Evolutionary conservation across 2,329 filamentous ascomycete genomes (phyloP).

Genomic region (Fusarium sublunatum): DNA sequence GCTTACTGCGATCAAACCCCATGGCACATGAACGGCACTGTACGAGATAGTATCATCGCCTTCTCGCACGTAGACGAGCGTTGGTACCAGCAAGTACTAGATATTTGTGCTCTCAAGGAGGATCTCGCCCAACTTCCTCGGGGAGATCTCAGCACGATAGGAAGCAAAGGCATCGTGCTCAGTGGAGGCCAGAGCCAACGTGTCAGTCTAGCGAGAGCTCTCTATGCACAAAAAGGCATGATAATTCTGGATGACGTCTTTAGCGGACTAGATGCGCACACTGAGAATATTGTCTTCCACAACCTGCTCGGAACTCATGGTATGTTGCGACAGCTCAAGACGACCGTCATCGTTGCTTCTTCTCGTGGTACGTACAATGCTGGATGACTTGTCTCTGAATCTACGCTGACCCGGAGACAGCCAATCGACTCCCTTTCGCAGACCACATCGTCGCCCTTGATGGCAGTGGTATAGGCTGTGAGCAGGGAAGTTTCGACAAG

Average conservation of each 20-base stretch:
- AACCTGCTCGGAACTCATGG: constrained; percentile 42
- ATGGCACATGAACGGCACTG: constrained; percentile 47
- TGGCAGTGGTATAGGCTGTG: constrained; percentile 4
- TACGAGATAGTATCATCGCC: constrained; percentile 51
- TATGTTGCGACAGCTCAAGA: constrained; percentile 29
- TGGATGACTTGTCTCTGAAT: neutral
- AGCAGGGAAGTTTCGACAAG: constrained; percentile 28
- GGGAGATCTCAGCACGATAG: constrained; percentile 51
- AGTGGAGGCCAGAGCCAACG: constrained; percentile 54
- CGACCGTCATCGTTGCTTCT: constrained; percentile 25
- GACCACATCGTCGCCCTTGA: constrained; percentile 33
- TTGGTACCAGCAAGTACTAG: constrained; percentile 48
- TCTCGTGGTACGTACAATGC: constrained; percentile 16
- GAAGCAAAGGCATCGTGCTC: constrained; percentile 52
- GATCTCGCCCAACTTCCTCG: constrained; percentile 47
- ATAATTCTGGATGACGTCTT: constrained; percentile 50
- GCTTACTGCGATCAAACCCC: constrained; percentile 46
- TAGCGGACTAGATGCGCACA: constrained; percentile 48
- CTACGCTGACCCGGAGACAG: neutral
- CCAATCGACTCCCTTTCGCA: constrained; percentile 27
- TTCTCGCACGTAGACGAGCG: constrained; percentile 40
- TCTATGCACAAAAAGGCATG: constrained; percentile 44
- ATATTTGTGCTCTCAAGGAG: constrained; percentile 34
- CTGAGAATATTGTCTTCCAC: constrained; percentile 42
- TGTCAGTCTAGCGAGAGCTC: constrained; percentile 47